A percentile compares a stretch with the other conserved stretches of the same genome.
phyloP scores from a whole-genome alignment of 78 protist genomes.

The Dictyostelium citrinum region DNA sequence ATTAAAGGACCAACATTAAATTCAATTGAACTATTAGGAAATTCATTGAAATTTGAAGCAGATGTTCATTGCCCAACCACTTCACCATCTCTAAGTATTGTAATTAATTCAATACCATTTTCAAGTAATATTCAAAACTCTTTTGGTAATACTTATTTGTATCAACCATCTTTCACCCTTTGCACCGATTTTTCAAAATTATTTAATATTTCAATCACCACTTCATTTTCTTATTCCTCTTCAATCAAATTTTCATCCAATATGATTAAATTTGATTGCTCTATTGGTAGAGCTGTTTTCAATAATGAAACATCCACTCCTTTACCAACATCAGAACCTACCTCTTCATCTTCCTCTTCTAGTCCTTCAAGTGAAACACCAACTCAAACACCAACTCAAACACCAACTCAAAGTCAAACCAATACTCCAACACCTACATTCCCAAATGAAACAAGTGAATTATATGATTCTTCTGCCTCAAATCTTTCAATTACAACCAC shows the following conservation, averaged over 20 bases:
- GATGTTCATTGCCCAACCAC: background rate
- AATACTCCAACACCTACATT: background rate
- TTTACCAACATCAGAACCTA: background rate
- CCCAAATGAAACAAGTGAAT: background rate
- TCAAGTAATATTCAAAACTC: background rate
- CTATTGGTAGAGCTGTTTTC: background rate
- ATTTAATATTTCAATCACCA: background rate
- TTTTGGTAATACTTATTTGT: background rate
- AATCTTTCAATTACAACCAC: background rate
- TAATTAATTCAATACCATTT: background rate
- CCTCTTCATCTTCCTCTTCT: no score
- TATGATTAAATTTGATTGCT: background rate
- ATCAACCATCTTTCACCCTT: background rate
- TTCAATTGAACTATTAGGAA: background rate
- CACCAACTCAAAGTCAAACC: background rate
- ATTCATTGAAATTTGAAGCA: background rate
- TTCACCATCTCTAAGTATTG: background rate
- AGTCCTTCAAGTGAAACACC: background rate
- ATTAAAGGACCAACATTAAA: background rate
- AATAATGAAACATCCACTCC: background rate
- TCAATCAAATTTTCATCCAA: background rate
- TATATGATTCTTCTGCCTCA: background rate
- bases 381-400: background rate
- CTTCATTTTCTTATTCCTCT: background rate
- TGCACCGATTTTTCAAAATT: background rate